phyloP scores from a whole-genome alignment of 495 filamentous ascomycete genomes.

The Xylaria longipes region DNA sequence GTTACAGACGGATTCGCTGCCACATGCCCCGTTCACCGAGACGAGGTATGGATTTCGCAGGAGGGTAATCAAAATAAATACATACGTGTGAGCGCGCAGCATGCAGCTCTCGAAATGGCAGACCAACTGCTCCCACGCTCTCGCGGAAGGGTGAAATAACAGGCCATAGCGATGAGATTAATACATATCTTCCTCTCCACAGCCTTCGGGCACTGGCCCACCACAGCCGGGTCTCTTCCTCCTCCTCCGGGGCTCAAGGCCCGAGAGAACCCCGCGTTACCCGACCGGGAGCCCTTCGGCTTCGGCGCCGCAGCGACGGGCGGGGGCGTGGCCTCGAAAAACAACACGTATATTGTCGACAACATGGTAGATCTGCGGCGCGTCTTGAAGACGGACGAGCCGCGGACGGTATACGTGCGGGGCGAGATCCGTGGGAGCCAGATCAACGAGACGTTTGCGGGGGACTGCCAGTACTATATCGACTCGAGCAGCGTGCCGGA shows the following conservation, averaged over 20 bases:
- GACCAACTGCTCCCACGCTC: not conserved
- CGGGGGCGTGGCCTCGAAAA: conserved; percentile 13
- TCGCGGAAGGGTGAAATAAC: not conserved
- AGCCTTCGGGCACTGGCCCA: not conserved
- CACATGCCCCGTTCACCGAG: conserved; percentile 17
- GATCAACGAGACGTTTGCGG: conserved; percentile 21
- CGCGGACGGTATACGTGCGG: conserved; percentile 30
- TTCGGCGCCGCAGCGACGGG: conserved; percentile 25
- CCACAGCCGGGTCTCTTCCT: not conserved
- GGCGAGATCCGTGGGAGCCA: conserved; percentile 27
- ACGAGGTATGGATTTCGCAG: not conserved
- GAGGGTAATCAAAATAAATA: not conserved
- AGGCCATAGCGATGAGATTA: not conserved
- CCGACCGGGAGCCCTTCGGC: conserved; percentile 29
- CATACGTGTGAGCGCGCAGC: not conserved
- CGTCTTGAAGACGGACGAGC: conserved; percentile 24
- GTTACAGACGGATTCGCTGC: conserved; percentile 8
- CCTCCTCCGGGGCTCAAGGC: not conserved
- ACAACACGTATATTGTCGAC: conserved; percentile 26
- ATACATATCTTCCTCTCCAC: conserved; percentile 5
- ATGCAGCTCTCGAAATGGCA: not conserved
- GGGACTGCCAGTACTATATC: conserved; percentile 31
- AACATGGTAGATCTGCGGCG: conserved; percentile 32
- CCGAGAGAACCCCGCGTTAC: not conserved
- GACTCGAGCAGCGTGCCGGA: conserved; percentile 24